These are phyloP conservation scores for Persicaria tinctoria DNA, from an alignment of 148 eudicot genomes.

Conservation along the genomic window DNA sequence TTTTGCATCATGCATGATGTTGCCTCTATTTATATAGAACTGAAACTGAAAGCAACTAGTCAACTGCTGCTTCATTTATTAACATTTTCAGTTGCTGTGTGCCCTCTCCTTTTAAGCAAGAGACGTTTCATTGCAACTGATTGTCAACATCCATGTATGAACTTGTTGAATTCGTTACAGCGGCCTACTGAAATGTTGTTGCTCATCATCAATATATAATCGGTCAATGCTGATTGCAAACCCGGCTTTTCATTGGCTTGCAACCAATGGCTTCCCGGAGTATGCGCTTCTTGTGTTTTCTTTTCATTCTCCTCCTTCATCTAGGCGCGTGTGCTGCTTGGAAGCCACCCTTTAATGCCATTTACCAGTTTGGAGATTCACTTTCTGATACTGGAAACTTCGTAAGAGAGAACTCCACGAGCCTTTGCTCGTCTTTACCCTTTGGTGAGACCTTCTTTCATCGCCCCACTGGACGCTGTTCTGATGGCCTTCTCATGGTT, in stretches of 20 bases:
- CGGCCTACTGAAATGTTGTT: not conserved
- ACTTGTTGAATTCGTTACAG: not conserved
- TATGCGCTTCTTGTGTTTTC: not conserved
- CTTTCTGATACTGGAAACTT: conserved; percentile 32
- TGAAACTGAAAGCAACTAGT: too few relatives aligned
- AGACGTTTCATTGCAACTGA: not conserved
- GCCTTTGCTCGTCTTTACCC: not conserved
- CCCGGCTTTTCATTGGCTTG: not conserved
- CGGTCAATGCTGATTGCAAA: not conserved
- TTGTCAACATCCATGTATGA: not conserved
- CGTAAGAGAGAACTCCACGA: conserved; percentile 13
- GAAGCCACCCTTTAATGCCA: conserved; percentile 20
- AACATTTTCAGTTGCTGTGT: not conserved
- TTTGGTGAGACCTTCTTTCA: conserved; percentile 25
- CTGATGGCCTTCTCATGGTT: conserved; percentile 36
- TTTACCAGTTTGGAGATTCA: conserved; percentile 39
- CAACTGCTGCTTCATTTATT: not conserved
- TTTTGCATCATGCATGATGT: too few relatives aligned
- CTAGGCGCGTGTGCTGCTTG: not conserved
- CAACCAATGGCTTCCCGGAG: not conserved
- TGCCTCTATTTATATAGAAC: too few relatives aligned
- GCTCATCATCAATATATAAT: not conserved
- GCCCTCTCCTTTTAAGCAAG: not conserved
- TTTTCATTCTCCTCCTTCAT: not conserved
- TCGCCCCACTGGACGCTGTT: conserved; percentile 34